A percentile compares a stretch with the other conserved stretches of the same genome.
Evolutionary conservation across 1,139 yeast genomes (phyloP).

Genomic region (Candida albicans): DNA sequence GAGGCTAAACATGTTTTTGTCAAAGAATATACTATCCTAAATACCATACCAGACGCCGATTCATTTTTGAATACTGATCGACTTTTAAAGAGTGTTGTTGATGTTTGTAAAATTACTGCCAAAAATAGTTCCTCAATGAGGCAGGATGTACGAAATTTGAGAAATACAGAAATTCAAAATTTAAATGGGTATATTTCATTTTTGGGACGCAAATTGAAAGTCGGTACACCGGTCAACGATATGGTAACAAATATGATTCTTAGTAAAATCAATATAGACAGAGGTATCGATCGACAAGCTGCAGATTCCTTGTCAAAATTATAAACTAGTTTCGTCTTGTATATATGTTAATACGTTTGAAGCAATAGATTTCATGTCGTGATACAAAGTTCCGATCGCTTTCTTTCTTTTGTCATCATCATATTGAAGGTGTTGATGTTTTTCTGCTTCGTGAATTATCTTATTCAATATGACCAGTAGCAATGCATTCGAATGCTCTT

Average conservation of each 20-base stretch:
- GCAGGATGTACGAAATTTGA: conserved; percentile 64
- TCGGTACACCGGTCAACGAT: conserved; percentile 48
- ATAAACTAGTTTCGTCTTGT: conserved; percentile 1
- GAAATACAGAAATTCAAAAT: conserved; percentile 73
- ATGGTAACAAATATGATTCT: conserved; percentile 50
- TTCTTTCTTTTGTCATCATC: conserved; percentile 19
- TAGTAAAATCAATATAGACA: conserved; percentile 38
- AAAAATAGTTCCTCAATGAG: conserved; percentile 85
- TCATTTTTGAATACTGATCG: conserved; percentile 41
- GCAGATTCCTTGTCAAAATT: conserved; percentile 7
- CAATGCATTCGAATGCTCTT: conserved; percentile 25
- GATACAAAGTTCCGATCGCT: conserved; percentile 25
- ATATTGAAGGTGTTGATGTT: conserved; percentile 18
- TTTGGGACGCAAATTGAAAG: conserved; percentile 46
- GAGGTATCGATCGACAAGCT: conserved; percentile 27
- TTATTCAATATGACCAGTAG: conserved; percentile 35
- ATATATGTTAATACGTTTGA: conserved; percentile 7
- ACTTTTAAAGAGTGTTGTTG: conserved; percentile 47
- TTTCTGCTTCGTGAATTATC: conserved; percentile 23
- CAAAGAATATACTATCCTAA: conserved; percentile 35
- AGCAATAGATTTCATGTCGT: conserved; percentile 25
- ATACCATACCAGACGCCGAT: conserved; percentile 33
- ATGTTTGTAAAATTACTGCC: conserved; percentile 47
- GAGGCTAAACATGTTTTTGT: conserved; percentile 48
- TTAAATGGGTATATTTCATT: conserved; percentile 71